Evolutionary conservation across 1,284 basidiomycete species (phyloP).

Genomic region (Anthracocystis setariae): DNA sequence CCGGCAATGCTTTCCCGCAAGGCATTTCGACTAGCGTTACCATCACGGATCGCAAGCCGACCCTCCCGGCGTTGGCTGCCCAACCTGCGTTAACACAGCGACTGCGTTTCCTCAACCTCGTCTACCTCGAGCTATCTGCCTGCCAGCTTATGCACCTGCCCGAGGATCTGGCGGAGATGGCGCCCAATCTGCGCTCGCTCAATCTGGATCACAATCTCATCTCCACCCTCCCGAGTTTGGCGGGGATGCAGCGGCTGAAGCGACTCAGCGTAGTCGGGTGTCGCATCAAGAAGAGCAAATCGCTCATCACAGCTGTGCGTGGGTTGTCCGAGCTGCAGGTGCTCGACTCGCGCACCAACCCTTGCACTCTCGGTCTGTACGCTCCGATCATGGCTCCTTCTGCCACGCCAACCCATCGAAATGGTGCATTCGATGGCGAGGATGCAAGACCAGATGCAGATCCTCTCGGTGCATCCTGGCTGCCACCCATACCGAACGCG

Average conservation of each 20-base stretch:
- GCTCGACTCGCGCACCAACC: constrained; percentile 62
- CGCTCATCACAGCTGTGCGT: constrained; percentile 49
- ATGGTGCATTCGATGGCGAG: constrained; percentile 3
- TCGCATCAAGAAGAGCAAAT: constrained; percentile 52
- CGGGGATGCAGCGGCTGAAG: constrained; percentile 54
- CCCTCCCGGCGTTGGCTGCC: constrained; percentile 2
- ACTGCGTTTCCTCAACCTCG: constrained; percentile 79
- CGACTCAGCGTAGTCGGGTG: constrained; percentile 63
- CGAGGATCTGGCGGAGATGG: constrained; percentile 74
- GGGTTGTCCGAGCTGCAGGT: constrained; percentile 55
- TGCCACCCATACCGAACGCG: constrained; percentile 62
- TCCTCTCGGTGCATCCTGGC: constrained; percentile 11
- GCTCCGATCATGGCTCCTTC: constrained; percentile 56
- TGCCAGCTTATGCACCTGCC: constrained; percentile 85
- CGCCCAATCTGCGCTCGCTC: constrained; percentile 88
- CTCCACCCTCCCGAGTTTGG: constrained; percentile 48
- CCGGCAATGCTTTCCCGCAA: constrained; percentile 74
- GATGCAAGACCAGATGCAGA: constrained; percentile 7
- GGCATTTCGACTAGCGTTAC: constrained; percentile 21
- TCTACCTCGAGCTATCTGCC: constrained; percentile 91
- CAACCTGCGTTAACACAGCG: constrained; percentile 15
- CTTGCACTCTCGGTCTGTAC: constrained; percentile 64
- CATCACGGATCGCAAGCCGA: constrained; percentile 7
- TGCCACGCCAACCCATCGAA: constrained; percentile 3
- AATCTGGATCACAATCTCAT: constrained; percentile 72